Evolutionary conservation across 345 rosid species (phyloP), one percentile per base, ranked within the genome.

Genomic region (Camelina sativa): DNA sequence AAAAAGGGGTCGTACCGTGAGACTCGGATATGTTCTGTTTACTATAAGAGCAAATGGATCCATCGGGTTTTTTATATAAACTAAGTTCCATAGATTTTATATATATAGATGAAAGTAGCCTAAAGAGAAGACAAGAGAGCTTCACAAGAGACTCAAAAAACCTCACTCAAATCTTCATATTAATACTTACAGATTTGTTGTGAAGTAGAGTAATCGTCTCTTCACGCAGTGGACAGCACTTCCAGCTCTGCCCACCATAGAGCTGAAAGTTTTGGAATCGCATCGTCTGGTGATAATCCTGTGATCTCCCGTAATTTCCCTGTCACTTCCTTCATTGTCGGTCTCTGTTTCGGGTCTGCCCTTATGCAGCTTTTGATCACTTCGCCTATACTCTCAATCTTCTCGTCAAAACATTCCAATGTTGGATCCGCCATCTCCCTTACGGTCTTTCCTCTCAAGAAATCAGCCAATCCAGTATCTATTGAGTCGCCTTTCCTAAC

Each of bases 231-330:
- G 2, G 98, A 88, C 86, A 87, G 20, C 69, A 95, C 89, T 79
- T 95, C 99, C 65, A 95, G 94, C 70, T 95, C 97, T 69, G 99
- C 99, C 98, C 99, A 92, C 99, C 98, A 92, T 9, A 92, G 90
- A 11, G 72, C 30, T 50, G 98, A 96, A 63, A 90, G 89, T 81
- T 89, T 90, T 30, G 98, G 98, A 0, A 83, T 84, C 28, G 93
- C 89, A 34, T 78, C 87, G 46, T 86, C 92, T 8, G 92, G 93
- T 61, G 80, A 87, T 82, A 95, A 65, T 28, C 85, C 80, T 17
- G 92, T 92, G 63, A 89, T 83, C 80, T 86, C 93, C 64, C 82
- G 83, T 59, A 95, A 76, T 78, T 67, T 86, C 13, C 82, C 84
- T 1, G 83, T 67, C 12, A 86, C 67, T 71, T 85, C 96, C 25